Base-by-base conservation (phyloP, 192 early-diverging fungal species). In the Podila minutissima region DNA sequence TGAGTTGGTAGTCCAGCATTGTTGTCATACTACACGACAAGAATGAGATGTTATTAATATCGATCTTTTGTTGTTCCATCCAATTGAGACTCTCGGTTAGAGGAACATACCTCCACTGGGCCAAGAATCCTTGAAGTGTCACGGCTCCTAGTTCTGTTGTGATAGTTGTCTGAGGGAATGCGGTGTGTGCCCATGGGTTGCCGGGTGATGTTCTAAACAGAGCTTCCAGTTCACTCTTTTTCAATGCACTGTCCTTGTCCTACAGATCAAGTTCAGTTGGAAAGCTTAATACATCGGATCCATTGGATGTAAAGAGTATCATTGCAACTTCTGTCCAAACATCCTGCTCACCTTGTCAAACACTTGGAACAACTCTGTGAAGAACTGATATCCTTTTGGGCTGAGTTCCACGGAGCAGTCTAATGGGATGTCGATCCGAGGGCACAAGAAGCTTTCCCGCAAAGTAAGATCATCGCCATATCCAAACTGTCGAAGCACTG, bases 181-280 rank as follows among this genome's bases (percentile, higher is more conserved):
- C 92, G 22, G 91, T 91, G 61, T 90, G 88, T 50, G 88, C 87
- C 98, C 98, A 99, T n/a, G 98, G 98, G 69, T 94, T 94, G 12
- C 93, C 95, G 0, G 97, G 96, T 46, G 96, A 89, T 26, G 96
- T 94, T 48, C 90, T 90, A 69, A 99, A 98, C 15, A 99, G 82
- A 11, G 92, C 90, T 6, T 91, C 92, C 10, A 99, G 86, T 81
- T 99, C 98, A 10, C 82, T 81, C 20, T 90, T 85, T 62, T 93
- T 95, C 41, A 99, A 87, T 0, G 98, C 98, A 29, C 97, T 97
- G 75, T 99, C 98, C 57, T 98, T 95, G 79, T 99, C 98, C 86
- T 95, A 62, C 4, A 64, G 29, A 13, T 41, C 26, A 26, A 29
- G 35, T 37, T 29, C n/a, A 63, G 33, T 61, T 3, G 55, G 10